Percentiles rank a stretch among this genome's conserved stretches.
These are phyloP conservation scores for Metschnikowia hibisci DNA, from an alignment of 805 yeast species.

Conservation along the genomic window DNA sequence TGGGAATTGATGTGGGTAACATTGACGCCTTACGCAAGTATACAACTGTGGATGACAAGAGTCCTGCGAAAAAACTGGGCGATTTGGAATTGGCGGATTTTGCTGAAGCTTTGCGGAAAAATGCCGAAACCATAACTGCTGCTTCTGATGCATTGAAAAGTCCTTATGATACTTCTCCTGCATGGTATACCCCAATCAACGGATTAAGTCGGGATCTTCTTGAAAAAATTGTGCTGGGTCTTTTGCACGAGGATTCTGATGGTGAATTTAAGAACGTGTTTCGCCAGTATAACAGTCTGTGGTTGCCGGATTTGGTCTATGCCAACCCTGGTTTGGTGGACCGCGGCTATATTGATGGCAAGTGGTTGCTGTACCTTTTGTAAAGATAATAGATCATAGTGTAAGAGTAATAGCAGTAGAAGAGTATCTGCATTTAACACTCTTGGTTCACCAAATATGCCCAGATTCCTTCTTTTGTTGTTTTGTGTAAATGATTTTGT, in stretches of 20 bases:
- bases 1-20: conserved; percentile 42
- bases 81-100: conserved; percentile 34
- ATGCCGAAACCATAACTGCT: conserved; percentile 22
- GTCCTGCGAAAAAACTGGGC: conserved; percentile 27
- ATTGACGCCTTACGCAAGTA: conserved; percentile 37
- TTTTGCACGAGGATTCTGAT: conserved; percentile 25
- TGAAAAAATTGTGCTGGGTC: conserved; percentile 26
- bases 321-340: conserved; percentile 40
- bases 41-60: conserved; percentile 13
- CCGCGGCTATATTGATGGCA: conserved; percentile 28
- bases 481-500: no score
- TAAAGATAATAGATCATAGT: conserved; percentile 11
- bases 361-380: conserved; percentile 38
- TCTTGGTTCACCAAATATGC: no score
- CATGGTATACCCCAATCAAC: conserved; percentile 27
- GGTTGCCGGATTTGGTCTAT: conserved; percentile 40
- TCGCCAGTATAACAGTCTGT: conserved; percentile 34
- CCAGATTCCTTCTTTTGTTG: no score
- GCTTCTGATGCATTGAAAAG: conserved; percentile 21
- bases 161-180: conserved; percentile 15
- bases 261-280: conserved; percentile 26
- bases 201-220: conserved; percentile 32
- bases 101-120: conserved; percentile 23
- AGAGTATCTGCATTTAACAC: no score
- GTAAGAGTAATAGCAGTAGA: no score